Evolutionary conservation across 2,329 filamentous ascomycete genomes (phyloP).

Genomic region (Aureobasidium namibiae): DNA sequence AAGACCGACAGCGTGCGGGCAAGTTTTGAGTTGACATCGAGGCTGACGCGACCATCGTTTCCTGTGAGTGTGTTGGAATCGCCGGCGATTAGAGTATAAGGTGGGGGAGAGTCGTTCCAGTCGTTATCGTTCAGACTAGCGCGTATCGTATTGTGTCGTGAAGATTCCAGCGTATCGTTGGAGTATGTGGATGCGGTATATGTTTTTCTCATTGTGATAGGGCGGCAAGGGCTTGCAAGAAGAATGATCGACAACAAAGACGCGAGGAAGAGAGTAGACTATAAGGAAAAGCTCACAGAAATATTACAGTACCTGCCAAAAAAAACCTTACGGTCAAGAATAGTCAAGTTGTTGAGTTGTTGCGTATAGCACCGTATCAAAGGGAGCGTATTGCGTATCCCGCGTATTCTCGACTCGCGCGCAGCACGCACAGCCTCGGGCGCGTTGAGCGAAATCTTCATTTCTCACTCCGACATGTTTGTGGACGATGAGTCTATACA

Average conservation of each 20-base stretch:
- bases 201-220: not conserved
- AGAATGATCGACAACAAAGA: not conserved
- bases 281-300: not conserved
- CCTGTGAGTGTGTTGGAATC: not conserved
- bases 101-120: not conserved
- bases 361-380: not conserved
- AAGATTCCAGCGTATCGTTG: not conserved
- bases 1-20: not conserved
- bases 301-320: no score
- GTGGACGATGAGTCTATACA: no score
- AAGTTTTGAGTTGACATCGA: not conserved
- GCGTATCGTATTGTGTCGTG: not conserved
- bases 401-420: conserved; percentile 1
- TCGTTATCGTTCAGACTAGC: not conserved
- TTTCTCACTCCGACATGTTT: not conserved
- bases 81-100: not conserved
- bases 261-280: not conserved
- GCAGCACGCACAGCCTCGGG: not conserved
- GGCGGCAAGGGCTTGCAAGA: no score
- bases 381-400: not conserved
- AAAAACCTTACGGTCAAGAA: no score
- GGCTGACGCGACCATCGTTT: not conserved
- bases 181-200: not conserved
- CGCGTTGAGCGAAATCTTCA: not conserved
- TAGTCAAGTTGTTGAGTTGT: not conserved